Evolutionary conservation across 139 green algal species (phyloP).

Genomic region (Chlorella sp.): DNA sequence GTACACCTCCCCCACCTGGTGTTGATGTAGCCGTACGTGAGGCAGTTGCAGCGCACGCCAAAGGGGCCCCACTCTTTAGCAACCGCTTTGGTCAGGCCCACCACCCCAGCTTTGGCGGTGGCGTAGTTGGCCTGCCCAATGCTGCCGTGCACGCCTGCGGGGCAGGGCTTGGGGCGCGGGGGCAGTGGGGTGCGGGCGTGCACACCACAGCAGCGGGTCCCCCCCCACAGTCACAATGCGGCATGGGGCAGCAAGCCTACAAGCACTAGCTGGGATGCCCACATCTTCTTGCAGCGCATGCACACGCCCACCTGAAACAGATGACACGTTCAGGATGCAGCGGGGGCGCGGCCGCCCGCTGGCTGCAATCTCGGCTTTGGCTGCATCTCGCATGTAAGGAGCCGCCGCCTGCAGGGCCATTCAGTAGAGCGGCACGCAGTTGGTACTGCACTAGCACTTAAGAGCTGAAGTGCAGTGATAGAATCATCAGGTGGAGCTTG

Average conservation of each 20-base stretch:
- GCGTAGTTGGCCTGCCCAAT: constrained; percentile 74
- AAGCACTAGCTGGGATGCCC: not conserved
- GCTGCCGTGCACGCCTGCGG: constrained; percentile 43
- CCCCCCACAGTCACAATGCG: no score
- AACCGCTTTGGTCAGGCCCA: constrained; percentile 82
- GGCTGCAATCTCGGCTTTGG: constrained; percentile 67
- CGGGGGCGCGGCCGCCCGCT: constrained; percentile 51
- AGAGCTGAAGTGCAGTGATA: no score
- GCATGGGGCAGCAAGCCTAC: no score
- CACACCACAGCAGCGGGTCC: no score
- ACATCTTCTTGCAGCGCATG: not conserved
- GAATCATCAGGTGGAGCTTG: no score
- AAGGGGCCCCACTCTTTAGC: constrained; percentile 86
- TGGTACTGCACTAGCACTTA: no score
- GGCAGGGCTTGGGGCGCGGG: not conserved
- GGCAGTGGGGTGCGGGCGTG: not conserved
- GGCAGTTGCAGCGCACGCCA: constrained; percentile 83
- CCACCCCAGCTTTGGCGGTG: constrained; percentile 70
- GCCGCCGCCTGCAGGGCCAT: constrained; percentile 60
- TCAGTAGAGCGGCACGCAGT: no score
- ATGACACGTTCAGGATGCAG: constrained; percentile 88
- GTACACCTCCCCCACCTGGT: not conserved
- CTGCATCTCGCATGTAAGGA: constrained; percentile 75
- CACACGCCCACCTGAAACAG: constrained; percentile 51
- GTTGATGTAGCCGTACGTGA: constrained; percentile 45